Base-by-base conservation (phyloP, 2,329 filamentous ascomycete species). In the Rutstroemia sp. region DNA sequence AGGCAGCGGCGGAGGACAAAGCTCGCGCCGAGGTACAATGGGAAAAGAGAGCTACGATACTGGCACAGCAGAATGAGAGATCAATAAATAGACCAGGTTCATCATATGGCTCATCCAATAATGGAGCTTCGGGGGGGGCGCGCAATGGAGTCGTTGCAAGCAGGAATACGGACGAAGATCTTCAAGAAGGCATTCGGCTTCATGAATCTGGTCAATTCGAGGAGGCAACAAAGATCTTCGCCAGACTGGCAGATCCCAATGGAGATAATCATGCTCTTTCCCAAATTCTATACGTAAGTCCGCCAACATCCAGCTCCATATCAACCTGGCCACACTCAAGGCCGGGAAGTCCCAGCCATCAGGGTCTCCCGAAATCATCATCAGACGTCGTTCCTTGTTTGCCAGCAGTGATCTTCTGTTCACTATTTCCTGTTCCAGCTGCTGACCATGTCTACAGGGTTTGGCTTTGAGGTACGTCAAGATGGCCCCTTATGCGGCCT, bases 181-280 rank as follows among this genome's bases (percentile, higher is more conserved):
- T 99, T 58, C 92, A 96, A 72, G 86, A 95, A 73, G 94, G 94
- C n/a, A 99, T 99, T 69, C 81, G 87, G 59, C 77, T 97, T 62
- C 94, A 99, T 70, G 94, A 99, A 73, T 79, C 77, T 48, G 92
- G 92, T 57, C 80, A 94, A 59, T 79, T 96, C 56, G 82, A 84
- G 66, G 74, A 78, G 66, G 94, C 91, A 53, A 96, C 94, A n/a
- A 76, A 77, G 52, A 82, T 97, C 73, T 99, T 99, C 73, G 88
- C 84, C 27, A 77, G 79, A 59, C 77, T 99, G 63, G 94, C 94
- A 53, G 86, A 96, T 70, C 89, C 89, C 0, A 78, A 84, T 54
- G 91, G 90, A 23, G 83, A 86, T 50, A 96, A 96, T 70, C 96
- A 97, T 73, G 89, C 94, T 42, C 79, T 99, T 62, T 94, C 90